Conservation (phyloP, 148 eudicot genomes). For the Cornus controversa region DNA sequence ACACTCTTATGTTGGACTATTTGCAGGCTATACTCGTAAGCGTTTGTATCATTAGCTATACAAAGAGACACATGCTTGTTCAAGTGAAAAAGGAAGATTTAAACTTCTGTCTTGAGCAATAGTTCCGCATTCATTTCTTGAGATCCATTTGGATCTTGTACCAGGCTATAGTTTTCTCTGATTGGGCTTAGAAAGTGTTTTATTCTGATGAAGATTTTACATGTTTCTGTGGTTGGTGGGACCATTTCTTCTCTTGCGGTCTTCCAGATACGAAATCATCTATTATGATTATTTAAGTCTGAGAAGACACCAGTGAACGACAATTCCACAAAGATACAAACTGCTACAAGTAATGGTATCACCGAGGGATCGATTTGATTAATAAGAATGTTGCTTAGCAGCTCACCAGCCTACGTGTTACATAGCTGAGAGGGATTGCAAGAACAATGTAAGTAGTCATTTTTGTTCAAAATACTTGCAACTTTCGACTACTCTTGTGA, state of each 20-base stretch:
- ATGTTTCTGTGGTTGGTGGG: no score
- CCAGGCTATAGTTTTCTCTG: background rate
- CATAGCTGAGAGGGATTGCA: background rate
- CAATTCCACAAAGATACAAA: background rate
- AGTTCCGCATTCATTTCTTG: background rate
- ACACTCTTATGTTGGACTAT: background rate
- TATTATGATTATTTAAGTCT: background rate
- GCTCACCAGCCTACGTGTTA: background rate
- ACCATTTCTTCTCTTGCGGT: no score
- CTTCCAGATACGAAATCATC: background rate
- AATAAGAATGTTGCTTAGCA: background rate
- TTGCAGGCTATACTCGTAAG: background rate
- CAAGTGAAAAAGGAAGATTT: background rate
- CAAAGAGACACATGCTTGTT: background rate
- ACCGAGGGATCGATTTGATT: background rate
- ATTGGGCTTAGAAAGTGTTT: background rate
- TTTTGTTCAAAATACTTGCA: background rate
- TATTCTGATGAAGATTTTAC: background rate
- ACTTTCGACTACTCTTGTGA: no score
- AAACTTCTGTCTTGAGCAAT: background rate
- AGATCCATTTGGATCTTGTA: background rate
- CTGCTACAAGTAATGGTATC: background rate
- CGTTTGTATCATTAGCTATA: background rate
- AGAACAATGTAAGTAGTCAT: background rate
- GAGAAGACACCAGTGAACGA: no score